phyloP scores from a whole-genome alignment of 2,329 filamentous ascomycete species.

The Cladorrhinum sp. region DNA sequence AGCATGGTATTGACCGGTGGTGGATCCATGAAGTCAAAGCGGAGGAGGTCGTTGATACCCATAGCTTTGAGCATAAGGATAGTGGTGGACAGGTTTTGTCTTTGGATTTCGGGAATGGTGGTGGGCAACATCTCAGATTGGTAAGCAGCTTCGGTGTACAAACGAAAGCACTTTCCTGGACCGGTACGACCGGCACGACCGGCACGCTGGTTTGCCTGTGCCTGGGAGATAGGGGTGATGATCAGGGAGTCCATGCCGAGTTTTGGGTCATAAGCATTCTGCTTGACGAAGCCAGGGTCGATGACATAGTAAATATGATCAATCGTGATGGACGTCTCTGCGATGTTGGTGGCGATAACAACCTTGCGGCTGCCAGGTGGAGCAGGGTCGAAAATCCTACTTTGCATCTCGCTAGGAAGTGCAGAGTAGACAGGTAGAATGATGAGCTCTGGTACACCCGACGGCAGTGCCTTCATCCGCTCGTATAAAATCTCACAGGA shows the following conservation, averaged over 20 bases:
- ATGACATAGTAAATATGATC: conserved; percentile 97
- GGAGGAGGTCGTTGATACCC: conserved; percentile 95
- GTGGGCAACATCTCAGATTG: conserved; percentile 97
- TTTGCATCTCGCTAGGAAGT: conserved; percentile 90
- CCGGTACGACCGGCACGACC: conserved; percentile 92
- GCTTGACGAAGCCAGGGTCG: conserved; percentile 96
- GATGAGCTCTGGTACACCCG: conserved; percentile 84
- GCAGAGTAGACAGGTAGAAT: conserved; percentile 96
- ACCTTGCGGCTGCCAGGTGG: conserved; percentile 85
- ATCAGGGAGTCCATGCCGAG: conserved; percentile 96
- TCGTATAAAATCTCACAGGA: conserved; percentile 89
- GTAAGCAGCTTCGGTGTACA: conserved; percentile 94
- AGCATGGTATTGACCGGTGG: conserved; percentile 98
- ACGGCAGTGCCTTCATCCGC: conserved; percentile 91
- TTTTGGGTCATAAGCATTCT: conserved; percentile 95
- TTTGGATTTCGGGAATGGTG: conserved; percentile 92
- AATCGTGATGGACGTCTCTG: conserved; percentile 96
- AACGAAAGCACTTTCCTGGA: conserved; percentile 89
- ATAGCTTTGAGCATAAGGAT: conserved; percentile 99
- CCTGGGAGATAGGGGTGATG: conserved; percentile 93
- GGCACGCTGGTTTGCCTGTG: conserved; percentile 90
- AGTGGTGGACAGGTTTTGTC: conserved; percentile 86
- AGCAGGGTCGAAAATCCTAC: conserved; percentile 89
- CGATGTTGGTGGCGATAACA: conserved; percentile 97
- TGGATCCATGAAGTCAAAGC: conserved; percentile 99